Evolutionary conservation across 257 asterid species (phyloP).

Genomic region (Dorcoceras hygrometricum): DNA sequence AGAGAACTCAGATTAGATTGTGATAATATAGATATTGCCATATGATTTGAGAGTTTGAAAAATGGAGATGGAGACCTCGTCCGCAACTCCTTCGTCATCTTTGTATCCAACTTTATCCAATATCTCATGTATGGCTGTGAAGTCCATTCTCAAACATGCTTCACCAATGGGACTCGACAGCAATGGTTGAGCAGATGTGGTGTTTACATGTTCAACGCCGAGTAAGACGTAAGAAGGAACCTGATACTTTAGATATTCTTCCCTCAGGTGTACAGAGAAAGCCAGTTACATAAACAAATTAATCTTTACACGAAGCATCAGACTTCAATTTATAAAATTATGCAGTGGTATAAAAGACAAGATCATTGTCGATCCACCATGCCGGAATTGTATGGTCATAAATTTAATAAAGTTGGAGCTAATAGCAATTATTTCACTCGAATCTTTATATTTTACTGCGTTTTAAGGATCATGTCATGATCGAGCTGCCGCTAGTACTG

Average conservation of each 20-base stretch:
- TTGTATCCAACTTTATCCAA: slow-evolving; percentile 77
- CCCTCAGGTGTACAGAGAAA: neutral
- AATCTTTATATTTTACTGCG: no score
- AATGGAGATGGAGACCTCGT: slow-evolving; percentile 73
- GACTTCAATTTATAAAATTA: no score
- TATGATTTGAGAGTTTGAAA: neutral
- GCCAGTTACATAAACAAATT: neutral
- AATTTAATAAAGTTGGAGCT: no score
- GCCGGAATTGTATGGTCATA: no score
- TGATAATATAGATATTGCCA: neutral
- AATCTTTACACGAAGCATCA: neutral
- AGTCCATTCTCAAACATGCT: slow-evolving; percentile 92
- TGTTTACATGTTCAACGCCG: slow-evolving; percentile 63
- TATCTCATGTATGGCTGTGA: slow-evolving; percentile 81
- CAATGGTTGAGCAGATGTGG: slow-evolving; percentile 27
- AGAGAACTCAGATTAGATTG: neutral
- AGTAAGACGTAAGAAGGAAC: slow-evolving; percentile 79
- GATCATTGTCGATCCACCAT: neutral
- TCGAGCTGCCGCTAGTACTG: no score
- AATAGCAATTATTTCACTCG: no score
- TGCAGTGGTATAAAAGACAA: neutral
- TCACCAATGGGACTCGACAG: slow-evolving; percentile 81
- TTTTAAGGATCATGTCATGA: no score
- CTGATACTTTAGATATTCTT: slow-evolving; percentile 30
- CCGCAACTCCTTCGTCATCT: slow-evolving; percentile 87